Percentiles rank a stretch among this genome's conserved stretches.
Evolutionary conservation across 2,329 filamentous ascomycete genomes (phyloP).

Genomic region (Sarocladiaceae sp.): DNA sequence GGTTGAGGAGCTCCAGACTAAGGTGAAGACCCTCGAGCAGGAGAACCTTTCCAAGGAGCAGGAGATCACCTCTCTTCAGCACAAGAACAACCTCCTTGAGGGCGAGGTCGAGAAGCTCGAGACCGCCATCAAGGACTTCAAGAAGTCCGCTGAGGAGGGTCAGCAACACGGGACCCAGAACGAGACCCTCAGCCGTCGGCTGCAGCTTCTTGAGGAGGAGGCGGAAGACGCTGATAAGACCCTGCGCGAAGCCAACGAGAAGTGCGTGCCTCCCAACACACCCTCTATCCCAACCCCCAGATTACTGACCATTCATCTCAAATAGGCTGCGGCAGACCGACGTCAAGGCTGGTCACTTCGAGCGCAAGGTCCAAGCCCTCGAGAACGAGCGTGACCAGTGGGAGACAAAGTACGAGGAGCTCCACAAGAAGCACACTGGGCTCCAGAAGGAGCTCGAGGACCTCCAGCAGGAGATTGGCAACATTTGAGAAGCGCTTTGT

Average conservation of each 20-base stretch:
- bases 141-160: slow-evolving; percentile 79
- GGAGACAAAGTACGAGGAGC: slow-evolving; percentile 98
- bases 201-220: slow-evolving; percentile 96
- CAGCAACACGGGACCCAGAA: slow-evolving; percentile 79
- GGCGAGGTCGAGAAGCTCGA: slow-evolving; percentile 90
- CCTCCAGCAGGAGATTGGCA: slow-evolving; percentile 85
- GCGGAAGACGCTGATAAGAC: slow-evolving; percentile 95
- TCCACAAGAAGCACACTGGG: slow-evolving; percentile 78
- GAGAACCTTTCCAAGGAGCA: slow-evolving; percentile 96
- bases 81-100: slow-evolving; percentile 93
- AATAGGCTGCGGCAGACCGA: slow-evolving; percentile 93
- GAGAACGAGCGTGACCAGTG: slow-evolving; percentile 88
- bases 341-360: slow-evolving; percentile 97
- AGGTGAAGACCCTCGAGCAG: slow-evolving; percentile 87
- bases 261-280: slow-evolving; percentile 59
- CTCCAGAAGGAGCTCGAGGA: slow-evolving; percentile 88
- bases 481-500: slow-evolving; percentile 60
- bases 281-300: slow-evolving; percentile 9
- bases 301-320: not conserved
- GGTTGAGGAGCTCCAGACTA: slow-evolving; percentile 79
- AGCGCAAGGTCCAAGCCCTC: slow-evolving; percentile 97
- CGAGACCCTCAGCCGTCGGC: slow-evolving; percentile 83
- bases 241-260: slow-evolving; percentile 94
- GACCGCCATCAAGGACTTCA: slow-evolving; percentile 73
- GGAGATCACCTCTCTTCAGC: slow-evolving; percentile 90